Percentiles rank a stretch among this genome's conserved stretches.
phyloP scores from a whole-genome alignment of 768 basidiomycete genomes.

The Tremella fuciformis region DNA sequence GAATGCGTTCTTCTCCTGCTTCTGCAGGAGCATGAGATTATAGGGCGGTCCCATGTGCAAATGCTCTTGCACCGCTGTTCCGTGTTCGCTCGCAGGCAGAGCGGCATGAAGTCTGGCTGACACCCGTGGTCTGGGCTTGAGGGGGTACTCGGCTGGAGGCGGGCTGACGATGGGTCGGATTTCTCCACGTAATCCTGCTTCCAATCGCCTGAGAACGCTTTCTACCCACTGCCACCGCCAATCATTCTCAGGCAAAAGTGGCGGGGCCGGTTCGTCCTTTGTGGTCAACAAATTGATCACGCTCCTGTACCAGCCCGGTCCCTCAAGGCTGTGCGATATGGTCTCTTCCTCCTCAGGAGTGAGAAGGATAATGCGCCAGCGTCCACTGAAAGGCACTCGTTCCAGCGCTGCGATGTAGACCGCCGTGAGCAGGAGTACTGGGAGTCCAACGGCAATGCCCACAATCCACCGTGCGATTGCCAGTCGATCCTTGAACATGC shows the following conservation, averaged over 20 bases:
- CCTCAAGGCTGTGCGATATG: constrained; percentile 76
- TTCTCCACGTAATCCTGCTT: constrained; percentile 64
- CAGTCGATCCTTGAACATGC: constrained; percentile 29
- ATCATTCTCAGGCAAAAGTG: constrained; percentile 68
- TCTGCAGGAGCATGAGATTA: constrained; percentile 82
- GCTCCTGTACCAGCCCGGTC: constrained; percentile 79
- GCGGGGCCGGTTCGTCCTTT: constrained; percentile 59
- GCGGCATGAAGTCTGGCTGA: constrained; percentile 63
- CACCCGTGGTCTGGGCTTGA: constrained; percentile 77
- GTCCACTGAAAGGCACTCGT: constrained; percentile 46
- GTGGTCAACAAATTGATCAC: constrained; percentile 71
- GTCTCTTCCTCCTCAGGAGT: constrained; percentile 91
- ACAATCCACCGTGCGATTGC: constrained; percentile 20
- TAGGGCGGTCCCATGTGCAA: constrained; percentile 73
- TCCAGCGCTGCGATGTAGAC: constrained; percentile 45
- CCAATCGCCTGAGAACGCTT: constrained; percentile 71
- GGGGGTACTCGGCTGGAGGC: constrained; percentile 75
- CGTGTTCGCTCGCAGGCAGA: constrained; percentile 39
- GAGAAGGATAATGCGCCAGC: constrained; percentile 81
- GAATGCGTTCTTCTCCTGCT: constrained; percentile 85
- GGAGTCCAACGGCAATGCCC: constrained; percentile 31
- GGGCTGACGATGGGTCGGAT: constrained; percentile 52
- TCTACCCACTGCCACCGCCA: constrained; percentile 90
- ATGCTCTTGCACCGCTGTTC: constrained; percentile 41
- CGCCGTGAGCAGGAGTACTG: constrained; percentile 31